Base-by-base conservation (phyloP, 352 stramenopile species). In the Globisporangium cederbergense region DNA sequence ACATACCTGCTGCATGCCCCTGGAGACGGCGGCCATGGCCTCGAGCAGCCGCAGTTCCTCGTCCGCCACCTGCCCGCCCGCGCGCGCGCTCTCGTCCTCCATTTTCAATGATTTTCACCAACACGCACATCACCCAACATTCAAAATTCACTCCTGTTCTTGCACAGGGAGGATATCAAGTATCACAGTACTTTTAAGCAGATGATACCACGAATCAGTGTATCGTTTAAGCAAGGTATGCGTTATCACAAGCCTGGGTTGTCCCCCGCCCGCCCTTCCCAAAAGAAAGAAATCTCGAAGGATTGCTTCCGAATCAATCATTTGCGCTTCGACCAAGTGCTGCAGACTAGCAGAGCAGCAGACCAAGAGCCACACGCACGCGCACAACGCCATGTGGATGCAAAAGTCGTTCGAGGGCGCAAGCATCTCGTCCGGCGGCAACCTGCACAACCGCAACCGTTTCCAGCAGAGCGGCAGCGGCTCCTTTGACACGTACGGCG, bases 341-440 rank as follows among this genome's bases (percentile, higher is more conserved):
- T 28, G 25, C 25, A 28, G 25, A 28, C 25, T 28, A 28, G 25
- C 25, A 47, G 42, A 47, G 42, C 42, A 13, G 10, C 38, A 18
- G 16, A 45, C 42, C 14, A 47, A 47, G 42, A 47, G 42, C 42
- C 20, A 16, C 38, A 16, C 16, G 9, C 38, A 45, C 25, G 25
- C 25, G 25, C 34, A 7, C 14, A 18, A 13, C 14, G 68, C n/a
- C 25, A 78, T 78, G 71, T 90, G 81, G 81, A 90, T 90, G 81
- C 81, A 90, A 47, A 79, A 86, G 53, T 84, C 75, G 25, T 77
- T 81, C 50, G 77, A 78, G 45, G 70, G 76, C 59, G 58, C 70
- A 36, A 76, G 73, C 49, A 67, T 77, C 64, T 67, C 72, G 40
- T 60, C 59, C 18, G 62, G 60, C 52, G 72, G 75, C 60, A 79